A percentile compares a stretch with the other conserved stretches of the same genome.
Conservation (phyloP, 257 asterid species). For the Eucommia ulmoides region DNA sequence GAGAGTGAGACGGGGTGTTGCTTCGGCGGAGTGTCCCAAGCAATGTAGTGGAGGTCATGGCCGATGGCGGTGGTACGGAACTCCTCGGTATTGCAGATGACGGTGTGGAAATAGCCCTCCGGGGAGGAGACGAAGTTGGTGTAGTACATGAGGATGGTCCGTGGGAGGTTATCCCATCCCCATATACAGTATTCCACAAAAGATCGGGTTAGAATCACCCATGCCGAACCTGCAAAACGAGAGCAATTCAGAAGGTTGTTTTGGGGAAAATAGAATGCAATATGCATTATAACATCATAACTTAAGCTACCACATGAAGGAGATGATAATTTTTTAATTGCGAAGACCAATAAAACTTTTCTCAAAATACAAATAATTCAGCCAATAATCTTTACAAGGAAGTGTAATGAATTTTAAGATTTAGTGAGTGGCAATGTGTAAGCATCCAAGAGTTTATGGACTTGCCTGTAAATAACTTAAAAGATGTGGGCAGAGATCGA, state of each 20-base stretch:
- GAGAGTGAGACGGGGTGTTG: conserved; percentile 78
- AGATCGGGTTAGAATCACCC: conserved; percentile 84
- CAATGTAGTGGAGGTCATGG: conserved; percentile 93
- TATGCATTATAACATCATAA: too few relatives aligned
- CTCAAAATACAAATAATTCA: too few relatives aligned
- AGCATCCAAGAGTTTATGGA: too few relatives aligned
- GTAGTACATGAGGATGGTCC: conserved; percentile 90
- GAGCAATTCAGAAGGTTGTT: too few relatives aligned
- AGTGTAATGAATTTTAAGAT: too few relatives aligned
- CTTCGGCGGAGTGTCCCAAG: conserved; percentile 97
- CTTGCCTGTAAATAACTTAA: conserved; percentile 82
- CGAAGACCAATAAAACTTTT: too few relatives aligned
- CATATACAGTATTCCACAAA: conserved; percentile 83
- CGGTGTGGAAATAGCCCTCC: conserved; percentile 93
- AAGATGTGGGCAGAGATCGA: conserved; percentile 82
- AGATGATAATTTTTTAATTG: too few relatives aligned
- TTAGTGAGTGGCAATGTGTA: too few relatives aligned
- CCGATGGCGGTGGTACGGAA: conserved; percentile 62
- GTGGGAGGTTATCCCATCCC: conserved; percentile 96
- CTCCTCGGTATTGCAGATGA: conserved; percentile 73
- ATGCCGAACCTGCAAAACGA: conserved; percentile 71
- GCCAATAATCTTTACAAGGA: too few relatives aligned
- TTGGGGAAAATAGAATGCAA: too few relatives aligned
- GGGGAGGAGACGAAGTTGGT: conserved; percentile 88
- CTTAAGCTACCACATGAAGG: too few relatives aligned